Base-by-base conservation (phyloP, 768 basidiomycete species). In the Suillus sp. region DNA sequence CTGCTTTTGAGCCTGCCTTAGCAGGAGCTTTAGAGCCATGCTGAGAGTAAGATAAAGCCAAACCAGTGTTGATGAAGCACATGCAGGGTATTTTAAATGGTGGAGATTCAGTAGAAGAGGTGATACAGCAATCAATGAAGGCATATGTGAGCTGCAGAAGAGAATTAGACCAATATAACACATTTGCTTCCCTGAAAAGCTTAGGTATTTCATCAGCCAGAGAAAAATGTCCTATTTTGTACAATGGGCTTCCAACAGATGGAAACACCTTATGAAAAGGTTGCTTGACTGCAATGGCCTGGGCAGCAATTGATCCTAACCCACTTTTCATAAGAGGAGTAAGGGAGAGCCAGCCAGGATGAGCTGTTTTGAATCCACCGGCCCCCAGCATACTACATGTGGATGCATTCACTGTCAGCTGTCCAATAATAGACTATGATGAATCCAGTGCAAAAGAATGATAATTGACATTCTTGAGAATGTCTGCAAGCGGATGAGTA, bases 91-190 rank as follows among this genome's bases (percentile, higher is more conserved):
- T 65, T 9, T 53, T 27, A 18, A 65, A 67, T 6, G 64, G 57
- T 1, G 37, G 62, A 4, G 34, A 30, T 34, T 42, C 35, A 6
- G 32, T 27, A 4, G 59, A 25, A 5, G 35, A 20, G 0, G 6
- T 9, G 1, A 67, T 10, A n/a, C 40, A 14, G 22, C 18, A 37
- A 22, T 65, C 62, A 40, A 67, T 51, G n/a, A 60, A 63, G 14
- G 47, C 37, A 18, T 65, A 67, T 0, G 50, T 65, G 34, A 65
- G 43, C n/a, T 59, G 42, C 25, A 67, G 42, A 1, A 67, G 50
- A 1, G 62, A 43, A n/a, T 65, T 63, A 3, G 64, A 64, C 64
- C 66, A 67, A 30, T 61, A 67, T 10, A 62, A 50, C 14, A 62
- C 4, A 20, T 67, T 67, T 0, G 56, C 65, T 57, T 66, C 62